These are phyloP conservation scores for Sophora flavescens DNA, from an alignment of 306 rosid genomes.

Conservation along the genomic window DNA sequence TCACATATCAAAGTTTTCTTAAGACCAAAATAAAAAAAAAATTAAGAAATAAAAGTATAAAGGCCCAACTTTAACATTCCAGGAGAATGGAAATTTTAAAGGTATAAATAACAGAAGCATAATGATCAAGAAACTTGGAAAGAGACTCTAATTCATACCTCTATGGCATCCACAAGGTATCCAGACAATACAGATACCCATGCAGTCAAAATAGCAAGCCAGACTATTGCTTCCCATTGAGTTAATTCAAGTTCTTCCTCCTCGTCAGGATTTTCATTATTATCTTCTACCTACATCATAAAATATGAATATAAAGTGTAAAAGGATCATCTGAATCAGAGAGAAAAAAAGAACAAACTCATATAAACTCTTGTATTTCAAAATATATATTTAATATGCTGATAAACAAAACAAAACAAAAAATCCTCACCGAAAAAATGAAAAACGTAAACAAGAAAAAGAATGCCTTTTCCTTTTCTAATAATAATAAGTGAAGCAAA, in stretches of 20 bases:
- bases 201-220: slow-evolving; percentile 85
- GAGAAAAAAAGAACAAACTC: slow-evolving; percentile 25
- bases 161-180: slow-evolving; percentile 85
- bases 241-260: slow-evolving; percentile 75
- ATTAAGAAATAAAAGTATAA: too few relatives aligned
- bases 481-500: slow-evolving; percentile 22
- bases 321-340: slow-evolving; percentile 16
- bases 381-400: slow-evolving; percentile 35
- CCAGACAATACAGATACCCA: slow-evolving; percentile 90
- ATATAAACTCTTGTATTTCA: slow-evolving; percentile 1
- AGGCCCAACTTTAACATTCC: too few relatives aligned
- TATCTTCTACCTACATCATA: slow-evolving; percentile 57
- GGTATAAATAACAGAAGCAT: too few relatives aligned
- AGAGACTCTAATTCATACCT: slow-evolving; percentile 62
- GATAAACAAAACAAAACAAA: not conserved
- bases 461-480: not conserved
- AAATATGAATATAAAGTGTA: slow-evolving; percentile 23
- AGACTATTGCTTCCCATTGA: slow-evolving; percentile 80
- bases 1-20: slow-evolving; percentile 27
- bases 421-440: not conserved
- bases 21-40: slow-evolving; percentile 5
- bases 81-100: too few relatives aligned
- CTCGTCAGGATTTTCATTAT: slow-evolving; percentile 55
- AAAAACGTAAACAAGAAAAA: not conserved
- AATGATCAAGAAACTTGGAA: slow-evolving; percentile 28